Conservation (phyloP, 495 filamentous ascomycete species). For the Talaromyces wortmannii region DNA sequence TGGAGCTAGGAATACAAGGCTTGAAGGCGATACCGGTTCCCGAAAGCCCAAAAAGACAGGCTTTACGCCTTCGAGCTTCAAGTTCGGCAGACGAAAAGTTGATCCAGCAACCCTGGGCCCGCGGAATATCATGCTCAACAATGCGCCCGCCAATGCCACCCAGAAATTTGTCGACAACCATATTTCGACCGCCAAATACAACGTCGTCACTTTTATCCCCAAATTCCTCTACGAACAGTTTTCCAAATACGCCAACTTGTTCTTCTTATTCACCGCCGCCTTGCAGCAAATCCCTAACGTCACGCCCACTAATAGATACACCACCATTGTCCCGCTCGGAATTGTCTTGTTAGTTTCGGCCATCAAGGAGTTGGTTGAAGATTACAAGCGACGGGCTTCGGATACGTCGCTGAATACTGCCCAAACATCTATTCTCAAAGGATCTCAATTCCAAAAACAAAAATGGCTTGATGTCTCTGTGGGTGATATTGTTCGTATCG, state of each 20-base stretch:
- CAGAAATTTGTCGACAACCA: slow-evolving; percentile 95
- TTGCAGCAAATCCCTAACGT: slow-evolving; percentile 95
- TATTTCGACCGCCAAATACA: slow-evolving; percentile 97
- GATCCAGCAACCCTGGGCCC: slow-evolving; percentile 90
- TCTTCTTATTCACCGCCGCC: slow-evolving; percentile 96
- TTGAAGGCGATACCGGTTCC: slow-evolving; percentile 19
- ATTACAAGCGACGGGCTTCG: slow-evolving; percentile 81
- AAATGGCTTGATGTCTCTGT: slow-evolving; percentile 93
- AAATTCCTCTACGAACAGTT: slow-evolving; percentile 99
- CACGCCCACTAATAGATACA: slow-evolving; percentile 90
- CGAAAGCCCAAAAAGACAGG: slow-evolving; percentile 44
- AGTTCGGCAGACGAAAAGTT: slow-evolving; percentile 74
- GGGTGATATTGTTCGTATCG: slow-evolving; percentile 89
- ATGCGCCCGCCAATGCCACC: slow-evolving; percentile 81
- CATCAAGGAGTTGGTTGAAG: slow-evolving; percentile 90
- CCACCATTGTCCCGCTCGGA: slow-evolving; percentile 87
- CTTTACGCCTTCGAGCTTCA: slow-evolving; percentile 69
- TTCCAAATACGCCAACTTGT: slow-evolving; percentile 97
- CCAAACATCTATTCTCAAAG: slow-evolving; percentile 75
- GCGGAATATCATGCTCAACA: slow-evolving; percentile 93
- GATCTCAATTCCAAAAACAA: slow-evolving; percentile 76
- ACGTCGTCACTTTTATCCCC: slow-evolving; percentile 85
- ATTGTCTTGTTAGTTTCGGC: slow-evolving; percentile 91
- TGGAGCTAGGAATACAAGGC: slow-evolving; percentile 41
- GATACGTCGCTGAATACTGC: slow-evolving; percentile 87